Evolutionary conservation across 176 grass and related monocot genomes (phyloP).

Genomic region (Coix lacrymajobi): DNA sequence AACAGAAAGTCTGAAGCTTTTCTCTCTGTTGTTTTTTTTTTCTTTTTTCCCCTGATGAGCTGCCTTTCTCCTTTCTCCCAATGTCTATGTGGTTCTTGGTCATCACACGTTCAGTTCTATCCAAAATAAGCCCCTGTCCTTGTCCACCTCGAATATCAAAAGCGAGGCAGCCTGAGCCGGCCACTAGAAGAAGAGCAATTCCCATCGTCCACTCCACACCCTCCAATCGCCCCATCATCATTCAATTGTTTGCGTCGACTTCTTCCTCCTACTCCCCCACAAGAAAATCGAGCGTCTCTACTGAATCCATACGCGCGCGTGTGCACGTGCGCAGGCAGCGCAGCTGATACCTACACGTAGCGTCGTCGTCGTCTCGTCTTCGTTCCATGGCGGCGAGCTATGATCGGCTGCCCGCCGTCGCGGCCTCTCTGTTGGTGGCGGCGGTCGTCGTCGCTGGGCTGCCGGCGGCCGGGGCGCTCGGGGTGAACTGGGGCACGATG

Average conservation of each 20-base stretch:
- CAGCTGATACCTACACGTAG: background rate
- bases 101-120: slow-evolving; percentile 41
- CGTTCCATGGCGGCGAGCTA: slow-evolving; percentile 6
- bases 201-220: background rate
- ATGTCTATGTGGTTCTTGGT: slow-evolving; percentile 46
- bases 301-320: background rate
- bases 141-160: slow-evolving; percentile 29
- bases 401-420: background rate
- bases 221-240: slow-evolving; percentile 19
- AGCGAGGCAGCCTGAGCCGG: background rate
- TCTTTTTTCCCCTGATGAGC: background rate
- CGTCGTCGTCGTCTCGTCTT: background rate
- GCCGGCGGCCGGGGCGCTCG: slow-evolving; percentile 27
- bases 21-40: background rate
- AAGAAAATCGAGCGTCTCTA: background rate
- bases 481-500: slow-evolving; percentile 85
- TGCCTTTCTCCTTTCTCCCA: slow-evolving; percentile 22
- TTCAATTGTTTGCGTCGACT: background rate
- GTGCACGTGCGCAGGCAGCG: background rate
- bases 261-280: background rate
- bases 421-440: background rate
- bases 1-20: slow-evolving; percentile 14
- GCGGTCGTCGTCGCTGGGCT: background rate
- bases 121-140: slow-evolving; percentile 29
- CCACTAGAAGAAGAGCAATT: slow-evolving; percentile 38